Conservation (phyloP, 1,139 yeast species). For the Debaryomycetaceae sp. region DNA sequence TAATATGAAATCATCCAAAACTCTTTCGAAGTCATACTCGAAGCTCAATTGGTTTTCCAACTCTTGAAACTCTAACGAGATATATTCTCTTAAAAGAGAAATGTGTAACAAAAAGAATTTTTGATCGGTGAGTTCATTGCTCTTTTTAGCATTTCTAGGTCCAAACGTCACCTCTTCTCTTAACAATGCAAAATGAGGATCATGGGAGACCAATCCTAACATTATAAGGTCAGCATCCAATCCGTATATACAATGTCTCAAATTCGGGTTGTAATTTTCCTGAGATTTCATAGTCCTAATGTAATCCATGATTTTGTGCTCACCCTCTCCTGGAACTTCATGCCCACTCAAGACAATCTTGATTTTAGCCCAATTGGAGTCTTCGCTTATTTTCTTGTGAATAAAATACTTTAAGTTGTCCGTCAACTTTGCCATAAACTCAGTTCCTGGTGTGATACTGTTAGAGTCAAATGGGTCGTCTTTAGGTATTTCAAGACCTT, state of each 20-base stretch:
- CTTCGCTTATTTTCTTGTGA: constrained; percentile 79
- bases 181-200: constrained; percentile 89
- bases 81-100: constrained; percentile 83
- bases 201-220: constrained; percentile 95
- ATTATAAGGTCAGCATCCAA: constrained; percentile 97
- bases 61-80: constrained; percentile 80
- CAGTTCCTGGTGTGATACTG: constrained; percentile 99
- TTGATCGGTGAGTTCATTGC: constrained; percentile 70
- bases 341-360: constrained; percentile 91
- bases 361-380: constrained; percentile 85
- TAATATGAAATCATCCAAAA: constrained; percentile 88
- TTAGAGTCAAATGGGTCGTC: constrained; percentile 90
- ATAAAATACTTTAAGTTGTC: constrained; percentile 84
- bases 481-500: constrained; percentile 63
- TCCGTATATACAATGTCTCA: constrained; percentile 92
- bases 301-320: constrained; percentile 94
- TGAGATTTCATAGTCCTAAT: constrained; percentile 79
- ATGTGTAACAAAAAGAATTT: constrained; percentile 80
- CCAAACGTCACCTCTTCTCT: constrained; percentile 97
- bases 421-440: constrained; percentile 90
- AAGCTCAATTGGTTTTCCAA: constrained; percentile 61
- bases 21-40: constrained; percentile 81
- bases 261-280: constrained; percentile 80
- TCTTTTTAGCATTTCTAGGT: constrained; percentile 38
- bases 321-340: constrained; percentile 99